A percentile compares a stretch with the other conserved stretches of the same genome.
These are phyloP conservation scores for Pelargonium citronellum DNA, from an alignment of 441 rosid genomes.

Conservation along the genomic window DNA sequence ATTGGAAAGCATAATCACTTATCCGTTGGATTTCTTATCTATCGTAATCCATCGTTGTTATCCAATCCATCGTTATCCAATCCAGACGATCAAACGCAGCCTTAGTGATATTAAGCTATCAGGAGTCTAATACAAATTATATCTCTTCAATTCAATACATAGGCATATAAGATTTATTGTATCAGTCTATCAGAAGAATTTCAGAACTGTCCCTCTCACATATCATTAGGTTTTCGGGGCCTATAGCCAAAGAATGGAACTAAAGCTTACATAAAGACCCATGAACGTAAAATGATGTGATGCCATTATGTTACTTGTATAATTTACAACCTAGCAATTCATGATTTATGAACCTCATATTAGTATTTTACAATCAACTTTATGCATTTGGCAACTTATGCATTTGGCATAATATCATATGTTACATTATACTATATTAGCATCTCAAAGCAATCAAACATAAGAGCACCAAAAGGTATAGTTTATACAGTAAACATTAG, in stretches of 20 bases:
- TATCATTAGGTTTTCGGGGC: too few species aligned
- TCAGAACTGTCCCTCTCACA: background rate
- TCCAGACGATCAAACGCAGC: too few species aligned
- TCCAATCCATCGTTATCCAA: too few species aligned
- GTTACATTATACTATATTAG: background rate
- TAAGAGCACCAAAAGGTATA: background rate
- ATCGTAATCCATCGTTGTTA: too few species aligned
- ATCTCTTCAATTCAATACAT: background rate
- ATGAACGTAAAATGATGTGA: background rate
- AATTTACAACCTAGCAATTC: background rate
- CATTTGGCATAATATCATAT: background rate
- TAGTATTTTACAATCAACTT: background rate
- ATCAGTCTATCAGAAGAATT: background rate
- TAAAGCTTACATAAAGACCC: background rate
- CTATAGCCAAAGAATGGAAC: background rate
- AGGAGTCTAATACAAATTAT: background rate
- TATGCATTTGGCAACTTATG: background rate
- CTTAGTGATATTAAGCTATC: background rate
- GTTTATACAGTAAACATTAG: conserved; percentile 8
- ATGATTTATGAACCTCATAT: background rate
- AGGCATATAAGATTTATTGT: too few species aligned
- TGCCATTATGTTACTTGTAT: background rate
- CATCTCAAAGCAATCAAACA: background rate
- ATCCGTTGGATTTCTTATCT: too few species aligned
- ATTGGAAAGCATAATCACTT: too few species aligned